These are phyloP conservation scores for Aspergillus puulaauensis DNA, from an alignment of 2,329 filamentous ascomycete genomes.

Conservation along the genomic window DNA sequence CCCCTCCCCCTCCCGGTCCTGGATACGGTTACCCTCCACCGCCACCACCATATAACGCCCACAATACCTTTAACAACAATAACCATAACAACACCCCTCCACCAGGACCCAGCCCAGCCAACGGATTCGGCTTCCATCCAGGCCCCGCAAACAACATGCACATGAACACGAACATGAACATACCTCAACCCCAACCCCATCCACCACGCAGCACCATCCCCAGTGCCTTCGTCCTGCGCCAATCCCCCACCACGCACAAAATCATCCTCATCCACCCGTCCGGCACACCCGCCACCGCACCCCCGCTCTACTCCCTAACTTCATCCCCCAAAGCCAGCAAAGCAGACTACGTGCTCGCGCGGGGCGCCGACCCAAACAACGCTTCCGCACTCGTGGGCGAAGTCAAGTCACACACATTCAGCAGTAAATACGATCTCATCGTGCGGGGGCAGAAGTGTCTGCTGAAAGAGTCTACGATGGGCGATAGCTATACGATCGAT, in stretches of 20 bases:
- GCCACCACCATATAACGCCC: neutral
- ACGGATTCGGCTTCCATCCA: neutral
- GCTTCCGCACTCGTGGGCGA: neutral
- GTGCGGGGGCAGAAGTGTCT: neutral
- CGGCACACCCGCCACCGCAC: neutral
- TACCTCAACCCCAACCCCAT: neutral
- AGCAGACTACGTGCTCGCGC: slow-evolving; percentile 3
- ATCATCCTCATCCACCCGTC: neutral
- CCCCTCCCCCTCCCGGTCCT: neutral
- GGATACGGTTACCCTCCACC: neutral
- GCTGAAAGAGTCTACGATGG: neutral
- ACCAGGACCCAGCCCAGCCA: neutral
- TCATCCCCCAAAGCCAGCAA: neutral
- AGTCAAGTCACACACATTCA: neutral
- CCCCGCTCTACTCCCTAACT: slow-evolving; percentile 1
- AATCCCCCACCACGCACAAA: slow-evolving; percentile 1
- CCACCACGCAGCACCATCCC: neutral
- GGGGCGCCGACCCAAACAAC: neutral
- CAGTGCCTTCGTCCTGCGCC: neutral
- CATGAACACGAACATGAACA: neutral
- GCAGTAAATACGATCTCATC: neutral
- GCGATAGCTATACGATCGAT: neutral
- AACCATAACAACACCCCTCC: neutral
- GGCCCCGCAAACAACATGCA: neutral
- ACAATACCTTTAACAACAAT: neutral